phyloP scores from a whole-genome alignment of 176 grass and related monocot genomes.

The Aegilops longissima region DNA sequence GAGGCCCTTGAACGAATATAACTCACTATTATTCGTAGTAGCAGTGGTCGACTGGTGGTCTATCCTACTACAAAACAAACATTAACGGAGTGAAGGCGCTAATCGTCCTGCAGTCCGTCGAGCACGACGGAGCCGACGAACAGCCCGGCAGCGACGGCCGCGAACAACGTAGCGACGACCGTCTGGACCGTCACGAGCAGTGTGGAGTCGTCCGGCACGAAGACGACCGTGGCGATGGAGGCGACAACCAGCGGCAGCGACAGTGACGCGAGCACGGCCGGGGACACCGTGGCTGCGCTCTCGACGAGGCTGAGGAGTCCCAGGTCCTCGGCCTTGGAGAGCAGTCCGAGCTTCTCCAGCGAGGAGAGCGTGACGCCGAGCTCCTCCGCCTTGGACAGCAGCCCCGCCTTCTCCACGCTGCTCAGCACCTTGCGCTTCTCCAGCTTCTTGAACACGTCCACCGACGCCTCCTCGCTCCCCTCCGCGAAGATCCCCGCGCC shows the following conservation, averaged over 20 bases:
- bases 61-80: background rate
- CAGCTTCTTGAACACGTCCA: constrained; percentile 92
- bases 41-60: background rate
- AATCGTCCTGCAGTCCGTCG: constrained; percentile 70
- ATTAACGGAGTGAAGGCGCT: background rate
- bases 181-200: constrained; percentile 60
- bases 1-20: background rate
- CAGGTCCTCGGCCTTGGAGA: constrained; percentile 92
- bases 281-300: constrained; percentile 50
- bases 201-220: constrained; percentile 88
- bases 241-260: constrained; percentile 82
- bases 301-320: constrained; percentile 97
- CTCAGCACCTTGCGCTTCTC: constrained; percentile 92
- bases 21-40: constrained; percentile 1
- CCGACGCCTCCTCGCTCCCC: constrained; percentile 72
- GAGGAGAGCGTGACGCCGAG: constrained; percentile 85
- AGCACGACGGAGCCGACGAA: constrained; percentile 82
- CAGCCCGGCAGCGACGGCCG: constrained; percentile 53
- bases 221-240: constrained; percentile 57
- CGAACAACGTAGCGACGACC: constrained; percentile 49
- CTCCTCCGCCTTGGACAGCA: constrained; percentile 94
- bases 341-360: constrained; percentile 65
- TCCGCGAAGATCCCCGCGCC: constrained; percentile 86
- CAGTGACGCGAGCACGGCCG: constrained; percentile 74
- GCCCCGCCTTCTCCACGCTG: constrained; percentile 79